Evolutionary conservation across 2,329 filamentous ascomycete species (phyloP).

Genomic region (Penicillium polonicum): DNA sequence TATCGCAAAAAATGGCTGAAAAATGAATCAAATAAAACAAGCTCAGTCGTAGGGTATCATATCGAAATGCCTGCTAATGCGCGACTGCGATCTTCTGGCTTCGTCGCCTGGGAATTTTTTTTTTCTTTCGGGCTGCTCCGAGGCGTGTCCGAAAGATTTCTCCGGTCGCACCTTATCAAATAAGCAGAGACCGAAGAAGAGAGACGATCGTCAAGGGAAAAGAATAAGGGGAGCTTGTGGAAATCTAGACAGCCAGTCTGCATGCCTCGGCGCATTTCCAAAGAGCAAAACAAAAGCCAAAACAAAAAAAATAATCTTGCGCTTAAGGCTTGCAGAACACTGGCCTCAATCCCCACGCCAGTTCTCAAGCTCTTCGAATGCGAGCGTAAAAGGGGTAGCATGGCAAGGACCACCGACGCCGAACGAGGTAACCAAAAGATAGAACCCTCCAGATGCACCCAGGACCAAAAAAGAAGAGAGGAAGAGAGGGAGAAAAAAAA

Average conservation of each 20-base stretch:
- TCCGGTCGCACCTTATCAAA: background rate
- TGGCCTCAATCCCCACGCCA: background rate
- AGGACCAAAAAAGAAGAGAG: conserved; percentile 21
- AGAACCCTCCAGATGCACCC: conserved; percentile 31
- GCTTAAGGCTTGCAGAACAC: background rate
- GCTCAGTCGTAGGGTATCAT: conserved; percentile 45
- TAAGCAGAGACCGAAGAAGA: background rate
- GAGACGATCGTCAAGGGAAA: background rate
- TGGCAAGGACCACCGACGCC: conserved; percentile 22
- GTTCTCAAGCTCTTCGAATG: conserved; percentile 1
- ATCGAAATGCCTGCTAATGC: conserved; percentile 45
- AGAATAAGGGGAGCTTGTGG: conserved; percentile 1
- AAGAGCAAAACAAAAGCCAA: background rate
- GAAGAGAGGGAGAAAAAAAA: conserved; percentile 6
- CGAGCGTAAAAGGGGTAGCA: conserved; percentile 6
- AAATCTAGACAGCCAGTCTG: background rate
- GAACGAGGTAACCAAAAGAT: conserved; percentile 27
- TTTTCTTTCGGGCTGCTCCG: conserved; percentile 16
- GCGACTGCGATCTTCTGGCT: conserved; percentile 37
- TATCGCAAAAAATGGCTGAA: conserved; percentile 14
- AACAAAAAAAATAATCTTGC: background rate
- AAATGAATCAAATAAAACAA: conserved; percentile 27
- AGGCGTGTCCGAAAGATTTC: background rate
- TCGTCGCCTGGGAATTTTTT: conserved; percentile 20
- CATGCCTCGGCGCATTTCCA: background rate